A percentile compares a stretch with the other conserved stretches of the same genome.
Evolutionary conservation across 2,329 filamentous ascomycete species (phyloP).

Genomic region (Elsinoe fawcettii): DNA sequence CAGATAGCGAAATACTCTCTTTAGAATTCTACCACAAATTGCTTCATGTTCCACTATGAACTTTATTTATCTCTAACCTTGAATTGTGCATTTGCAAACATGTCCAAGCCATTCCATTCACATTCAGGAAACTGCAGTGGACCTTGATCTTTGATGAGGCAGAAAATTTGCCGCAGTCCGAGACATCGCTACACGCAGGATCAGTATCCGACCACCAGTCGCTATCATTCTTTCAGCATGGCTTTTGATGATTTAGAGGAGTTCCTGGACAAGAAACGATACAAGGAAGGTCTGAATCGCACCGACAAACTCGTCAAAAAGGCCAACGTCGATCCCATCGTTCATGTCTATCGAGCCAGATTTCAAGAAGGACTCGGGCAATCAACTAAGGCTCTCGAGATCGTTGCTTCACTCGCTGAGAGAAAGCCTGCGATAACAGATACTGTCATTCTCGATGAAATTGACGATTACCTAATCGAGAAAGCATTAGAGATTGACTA

Average conservation of each 20-base stretch:
- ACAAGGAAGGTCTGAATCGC: slow-evolving; percentile 12
- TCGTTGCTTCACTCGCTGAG: neutral
- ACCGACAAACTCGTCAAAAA: slow-evolving; percentile 7
- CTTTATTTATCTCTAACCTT: neutral
- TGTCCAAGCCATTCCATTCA: neutral
- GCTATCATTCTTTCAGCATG: neutral
- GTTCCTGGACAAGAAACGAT: neutral
- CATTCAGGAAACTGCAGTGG: neutral
- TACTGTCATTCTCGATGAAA: slow-evolving; percentile 2
- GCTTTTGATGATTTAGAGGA: slow-evolving; percentile 1
- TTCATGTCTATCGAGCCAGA: neutral
- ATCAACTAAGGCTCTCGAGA: neutral
- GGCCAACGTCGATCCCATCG: neutral
- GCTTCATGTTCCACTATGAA: neutral
- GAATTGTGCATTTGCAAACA: neutral
- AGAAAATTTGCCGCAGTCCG: neutral
- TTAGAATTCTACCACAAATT: neutral
- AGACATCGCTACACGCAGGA: neutral
- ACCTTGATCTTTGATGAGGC: neutral
- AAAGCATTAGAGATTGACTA: neutral
- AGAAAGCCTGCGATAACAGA: neutral
- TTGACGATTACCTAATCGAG: neutral
- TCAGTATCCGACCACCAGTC: neutral
- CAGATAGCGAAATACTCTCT: too few species aligned
- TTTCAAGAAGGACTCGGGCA: slow-evolving; percentile 9